Conservation (phyloP, 2,329 filamentous ascomycete genomes). For the Aspergillus jensenii region DNA sequence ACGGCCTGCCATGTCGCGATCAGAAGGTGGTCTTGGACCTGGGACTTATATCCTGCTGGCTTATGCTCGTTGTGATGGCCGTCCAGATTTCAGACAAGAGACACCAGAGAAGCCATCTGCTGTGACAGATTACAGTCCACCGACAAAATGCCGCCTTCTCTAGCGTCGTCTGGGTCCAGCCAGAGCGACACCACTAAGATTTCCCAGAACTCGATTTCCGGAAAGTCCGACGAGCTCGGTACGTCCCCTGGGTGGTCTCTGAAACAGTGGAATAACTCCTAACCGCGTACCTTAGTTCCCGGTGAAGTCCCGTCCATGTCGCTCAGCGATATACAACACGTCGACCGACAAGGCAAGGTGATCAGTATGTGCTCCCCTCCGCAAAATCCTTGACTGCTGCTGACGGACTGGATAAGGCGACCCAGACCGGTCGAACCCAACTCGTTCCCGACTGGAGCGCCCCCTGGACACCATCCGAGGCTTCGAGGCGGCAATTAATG, state of each 20-base stretch:
- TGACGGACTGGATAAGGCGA: slow-evolving; percentile 59
- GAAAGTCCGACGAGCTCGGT: slow-evolving; percentile 89
- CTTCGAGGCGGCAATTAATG: slow-evolving; percentile 86
- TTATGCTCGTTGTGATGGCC: neutral
- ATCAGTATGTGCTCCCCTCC: slow-evolving; percentile 60
- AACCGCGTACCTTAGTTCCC: neutral
- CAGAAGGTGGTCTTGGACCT: neutral
- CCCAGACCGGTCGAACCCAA: slow-evolving; percentile 87
- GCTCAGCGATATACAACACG: slow-evolving; percentile 73
- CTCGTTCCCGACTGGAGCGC: slow-evolving; percentile 80
- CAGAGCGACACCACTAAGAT: slow-evolving; percentile 14
- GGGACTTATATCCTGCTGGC: neutral
- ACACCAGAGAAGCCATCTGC: too few species aligned
- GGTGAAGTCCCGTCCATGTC: slow-evolving; percentile 52
- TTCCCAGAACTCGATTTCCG: slow-evolving; percentile 51
- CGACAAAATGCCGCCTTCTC: slow-evolving; percentile 6
- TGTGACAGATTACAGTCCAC: neutral
- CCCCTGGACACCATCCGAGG: slow-evolving; percentile 88
- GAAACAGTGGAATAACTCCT: neutral
- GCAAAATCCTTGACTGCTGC: too few species aligned
- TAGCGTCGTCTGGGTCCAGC: slow-evolving; percentile 3
- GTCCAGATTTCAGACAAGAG: neutral
- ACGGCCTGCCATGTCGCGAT: neutral
- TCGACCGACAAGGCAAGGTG: slow-evolving; percentile 70
- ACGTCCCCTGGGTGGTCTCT: slow-evolving; percentile 39